phyloP scores from a whole-genome alignment of 257 asterid species.

The Plantago elongata region DNA sequence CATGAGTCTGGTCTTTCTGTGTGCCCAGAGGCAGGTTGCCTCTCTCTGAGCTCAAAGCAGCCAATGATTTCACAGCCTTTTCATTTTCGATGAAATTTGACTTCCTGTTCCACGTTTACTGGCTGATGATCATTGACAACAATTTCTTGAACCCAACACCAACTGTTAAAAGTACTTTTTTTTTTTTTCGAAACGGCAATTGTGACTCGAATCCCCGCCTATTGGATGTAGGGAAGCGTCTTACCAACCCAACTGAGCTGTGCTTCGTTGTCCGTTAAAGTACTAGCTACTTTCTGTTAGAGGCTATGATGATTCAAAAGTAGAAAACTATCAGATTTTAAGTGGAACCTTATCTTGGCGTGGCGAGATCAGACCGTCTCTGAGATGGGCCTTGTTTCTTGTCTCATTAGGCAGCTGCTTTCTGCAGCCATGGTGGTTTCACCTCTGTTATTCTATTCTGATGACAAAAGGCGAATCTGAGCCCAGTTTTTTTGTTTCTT shows the following conservation, averaged over 20 bases:
- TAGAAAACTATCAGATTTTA: constrained; percentile 27
- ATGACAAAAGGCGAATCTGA: constrained; percentile 33
- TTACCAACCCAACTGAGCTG: too few relatives aligned
- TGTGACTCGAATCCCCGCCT: too few relatives aligned
- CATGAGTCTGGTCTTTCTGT: constrained; percentile 9
- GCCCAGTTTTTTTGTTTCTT: constrained; percentile 15
- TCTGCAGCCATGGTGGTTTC: constrained; percentile 36
- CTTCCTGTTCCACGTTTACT: too few relatives aligned
- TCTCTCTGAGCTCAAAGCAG: constrained; percentile 26
- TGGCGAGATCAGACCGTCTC: constrained; percentile 25
- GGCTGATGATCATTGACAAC: too few relatives aligned
- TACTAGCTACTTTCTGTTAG: background rate
- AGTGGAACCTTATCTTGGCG: constrained; percentile 33
- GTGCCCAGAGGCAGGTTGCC: constrained; percentile 33
- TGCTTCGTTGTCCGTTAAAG: too few relatives aligned
- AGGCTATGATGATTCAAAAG: constrained; percentile 32
- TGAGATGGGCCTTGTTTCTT: constrained; percentile 16
- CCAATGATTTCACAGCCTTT: constrained; percentile 17
- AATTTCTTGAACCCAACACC: too few relatives aligned
- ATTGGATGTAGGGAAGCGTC: too few relatives aligned
- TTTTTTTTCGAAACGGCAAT: too few relatives aligned
- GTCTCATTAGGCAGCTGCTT: constrained; percentile 19
- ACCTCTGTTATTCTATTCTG: constrained; percentile 7
- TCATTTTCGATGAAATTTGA: background rate
- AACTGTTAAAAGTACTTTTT: too few relatives aligned